Evolutionary conservation across 768 basidiomycete species (phyloP).

Genomic region (Suillus subalutaceus): DNA sequence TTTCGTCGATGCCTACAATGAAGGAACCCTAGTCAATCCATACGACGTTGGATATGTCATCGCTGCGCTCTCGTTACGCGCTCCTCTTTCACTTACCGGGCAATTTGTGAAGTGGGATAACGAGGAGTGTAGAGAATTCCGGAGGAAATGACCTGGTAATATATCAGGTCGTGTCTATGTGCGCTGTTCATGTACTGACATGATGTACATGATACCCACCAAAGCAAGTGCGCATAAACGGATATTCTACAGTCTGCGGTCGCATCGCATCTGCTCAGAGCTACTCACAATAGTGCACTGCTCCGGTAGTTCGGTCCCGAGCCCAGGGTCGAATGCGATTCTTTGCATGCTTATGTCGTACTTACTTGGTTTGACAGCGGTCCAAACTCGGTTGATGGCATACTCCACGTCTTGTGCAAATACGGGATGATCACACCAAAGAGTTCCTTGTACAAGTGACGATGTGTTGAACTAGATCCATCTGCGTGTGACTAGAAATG

Average conservation of each 20-base stretch:
- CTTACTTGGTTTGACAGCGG: neutral
- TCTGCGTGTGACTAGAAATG: neutral
- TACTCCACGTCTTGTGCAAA: neutral
- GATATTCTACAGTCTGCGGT: neutral
- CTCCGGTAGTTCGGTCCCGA: neutral
- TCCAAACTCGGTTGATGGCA: neutral
- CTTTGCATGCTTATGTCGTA: neutral
- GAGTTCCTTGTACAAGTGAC: neutral
- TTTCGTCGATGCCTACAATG: constrained; percentile 59
- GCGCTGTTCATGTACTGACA: neutral
- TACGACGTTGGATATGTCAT: constrained; percentile 79
- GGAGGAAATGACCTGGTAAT: constrained; percentile 29
- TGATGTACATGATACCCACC: neutral
- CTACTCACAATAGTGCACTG: neutral
- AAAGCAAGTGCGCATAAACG: neutral
- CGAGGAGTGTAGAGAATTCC: constrained; percentile 63
- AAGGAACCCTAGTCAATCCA: constrained; percentile 76
- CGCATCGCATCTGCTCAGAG: neutral
- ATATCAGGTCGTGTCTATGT: neutral
- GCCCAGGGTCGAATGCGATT: neutral
- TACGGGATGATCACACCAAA: neutral
- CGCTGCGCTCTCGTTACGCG: constrained; percentile 71
- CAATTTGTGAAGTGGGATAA: constrained; percentile 83
- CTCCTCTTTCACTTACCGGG: constrained; percentile 66
- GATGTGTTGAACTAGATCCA: neutral